These are phyloP conservation scores for Jamesozyma hellenica DNA, from an alignment of 805 yeast genomes.

Conservation along the genomic window DNA sequence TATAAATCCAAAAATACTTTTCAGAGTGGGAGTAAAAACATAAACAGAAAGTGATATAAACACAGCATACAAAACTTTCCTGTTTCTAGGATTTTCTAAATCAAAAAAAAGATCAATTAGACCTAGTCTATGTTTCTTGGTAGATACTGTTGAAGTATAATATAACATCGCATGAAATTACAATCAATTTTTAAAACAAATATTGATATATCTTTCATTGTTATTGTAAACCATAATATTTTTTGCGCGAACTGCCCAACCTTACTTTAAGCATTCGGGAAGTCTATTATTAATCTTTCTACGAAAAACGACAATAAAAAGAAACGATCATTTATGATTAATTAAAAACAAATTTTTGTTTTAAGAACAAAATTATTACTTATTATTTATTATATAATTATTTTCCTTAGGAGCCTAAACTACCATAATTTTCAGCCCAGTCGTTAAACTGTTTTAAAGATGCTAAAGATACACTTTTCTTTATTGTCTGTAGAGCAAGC, in stretches of 20 bases:
- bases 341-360: too few relatives aligned
- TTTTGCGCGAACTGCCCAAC: too few relatives aligned
- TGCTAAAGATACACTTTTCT: slow-evolving; percentile 82
- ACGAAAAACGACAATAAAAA: too few relatives aligned
- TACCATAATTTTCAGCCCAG: slow-evolving; percentile 84
- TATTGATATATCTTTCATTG: too few relatives aligned
- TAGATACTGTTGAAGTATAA: neutral
- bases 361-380: too few relatives aligned
- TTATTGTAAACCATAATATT: too few relatives aligned
- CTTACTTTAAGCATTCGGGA: too few relatives aligned
- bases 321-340: too few relatives aligned
- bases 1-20: neutral
- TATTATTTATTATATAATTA: too few relatives aligned
- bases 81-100: neutral
- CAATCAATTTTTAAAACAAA: too few relatives aligned
- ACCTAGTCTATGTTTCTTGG: too few relatives aligned
- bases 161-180: neutral
- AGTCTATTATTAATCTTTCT: too few relatives aligned
- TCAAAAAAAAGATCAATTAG: neutral
- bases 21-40: neutral
- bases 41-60: neutral
- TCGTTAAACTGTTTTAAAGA: slow-evolving; percentile 72
- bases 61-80: neutral
- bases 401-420: slow-evolving; percentile 54
- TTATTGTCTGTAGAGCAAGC: slow-evolving; percentile 62